Base-by-base conservation (phyloP, 2,329 filamentous ascomycete species). In the Diaporthe citri region DNA sequence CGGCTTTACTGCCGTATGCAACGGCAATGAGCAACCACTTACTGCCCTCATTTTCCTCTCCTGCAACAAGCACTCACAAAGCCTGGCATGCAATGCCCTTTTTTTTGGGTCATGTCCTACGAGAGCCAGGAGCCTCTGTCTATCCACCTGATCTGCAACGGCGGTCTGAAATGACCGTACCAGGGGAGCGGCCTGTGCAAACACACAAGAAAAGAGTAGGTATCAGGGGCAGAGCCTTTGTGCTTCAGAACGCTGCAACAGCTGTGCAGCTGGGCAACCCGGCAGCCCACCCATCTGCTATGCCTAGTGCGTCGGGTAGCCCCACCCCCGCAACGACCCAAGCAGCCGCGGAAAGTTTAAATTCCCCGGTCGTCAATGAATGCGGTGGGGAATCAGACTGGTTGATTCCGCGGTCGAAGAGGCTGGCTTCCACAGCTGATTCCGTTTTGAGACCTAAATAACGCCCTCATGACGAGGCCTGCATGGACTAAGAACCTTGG, bases 291-390 rank as follows among this genome's bases (percentile, higher is more conserved):
- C 31, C n/a, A n/a, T n/a, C n/a, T n/a, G n/a, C n/a, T n/a, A n/a
- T n/a, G n/a, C n/a, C 62, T 67, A 52, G 43, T 28, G 46, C 46
- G 8, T 3, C 62, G 62, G 64, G 34, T 39, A 67, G 46, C 64
- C 64, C 64, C 64, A 67, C 46, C 64, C 64, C 64, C 64, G 31
- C 64, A 52, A 39, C 62, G 22, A 52, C 62, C 62, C 46, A 67
- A 67, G 46, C 46, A 39, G 62, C 62, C 48, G 31, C 62, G 46
- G 46, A 36, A 67, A 52, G 31, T 39, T 28, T 25, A 67, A 52
- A 25, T 25, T 25, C 20, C 46, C 62, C 62, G 62, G 22, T 20
- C 15, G 4, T 28, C 31, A 4, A 41, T 22, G 28, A 34, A 43
- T 36, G 39, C 46, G 69, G 39, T 36, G 39, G 57, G 69, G 39